phyloP scores from a whole-genome alignment of 805 yeast species.

The Saccharomycopsis sp. region DNA sequence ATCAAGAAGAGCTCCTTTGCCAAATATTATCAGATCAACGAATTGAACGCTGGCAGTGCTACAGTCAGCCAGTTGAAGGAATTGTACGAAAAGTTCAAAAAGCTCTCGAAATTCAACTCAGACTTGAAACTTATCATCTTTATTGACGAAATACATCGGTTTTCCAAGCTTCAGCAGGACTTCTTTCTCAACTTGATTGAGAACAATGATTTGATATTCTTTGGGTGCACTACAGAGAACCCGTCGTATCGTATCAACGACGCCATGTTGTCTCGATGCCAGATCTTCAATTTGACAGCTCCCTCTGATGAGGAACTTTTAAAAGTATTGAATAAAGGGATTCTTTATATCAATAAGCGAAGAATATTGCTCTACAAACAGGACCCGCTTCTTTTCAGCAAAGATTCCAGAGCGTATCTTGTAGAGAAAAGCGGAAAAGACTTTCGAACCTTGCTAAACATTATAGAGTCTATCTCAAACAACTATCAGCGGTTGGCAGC shows the following conservation, averaged over 20 bases:
- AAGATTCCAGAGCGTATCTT: not conserved
- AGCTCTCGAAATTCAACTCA: slow-evolving; percentile 29
- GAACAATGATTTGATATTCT: slow-evolving; percentile 68
- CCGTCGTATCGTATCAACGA: slow-evolving; percentile 77
- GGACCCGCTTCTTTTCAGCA: not conserved
- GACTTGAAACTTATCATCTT: slow-evolving; percentile 59
- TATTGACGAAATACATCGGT: slow-evolving; percentile 90
- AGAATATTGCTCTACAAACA: slow-evolving; percentile 42
- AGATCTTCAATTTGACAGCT: slow-evolving; percentile 62
- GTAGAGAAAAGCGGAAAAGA: not conserved
- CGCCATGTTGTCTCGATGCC: slow-evolving; percentile 81
- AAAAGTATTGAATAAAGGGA: slow-evolving; percentile 50
- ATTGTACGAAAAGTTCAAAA: slow-evolving; percentile 40
- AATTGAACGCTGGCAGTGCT: slow-evolving; percentile 77
- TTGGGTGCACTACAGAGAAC: slow-evolving; percentile 96
- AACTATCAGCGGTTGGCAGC: not conserved
- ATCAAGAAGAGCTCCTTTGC: slow-evolving; percentile 22
- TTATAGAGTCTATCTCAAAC: not conserved
- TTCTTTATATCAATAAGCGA: slow-evolving; percentile 52
- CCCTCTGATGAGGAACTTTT: slow-evolving; percentile 44
- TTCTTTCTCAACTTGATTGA: slow-evolving; percentile 78
- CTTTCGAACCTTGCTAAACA: not conserved
- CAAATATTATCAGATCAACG: slow-evolving; percentile 48
- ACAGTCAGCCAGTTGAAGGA: slow-evolving; percentile 60
- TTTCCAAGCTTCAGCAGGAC: slow-evolving; percentile 84